phyloP scores from a whole-genome alignment of 176 grass and related monocot genomes.

The Eragrostis nindensis region DNA sequence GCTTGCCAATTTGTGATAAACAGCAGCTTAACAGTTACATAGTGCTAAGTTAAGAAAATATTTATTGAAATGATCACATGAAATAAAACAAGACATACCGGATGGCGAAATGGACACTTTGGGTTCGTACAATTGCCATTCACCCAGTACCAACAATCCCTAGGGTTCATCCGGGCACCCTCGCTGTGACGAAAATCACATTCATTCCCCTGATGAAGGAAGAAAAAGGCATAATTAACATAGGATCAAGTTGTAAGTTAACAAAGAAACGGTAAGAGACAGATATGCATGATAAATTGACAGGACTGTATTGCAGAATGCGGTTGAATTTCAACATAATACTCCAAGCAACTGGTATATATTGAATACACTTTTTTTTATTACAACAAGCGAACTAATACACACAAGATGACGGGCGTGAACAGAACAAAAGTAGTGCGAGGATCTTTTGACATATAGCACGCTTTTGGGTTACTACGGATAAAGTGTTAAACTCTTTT shows the following conservation, averaged over 20 bases:
- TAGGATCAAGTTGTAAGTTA: slow-evolving; percentile 9
- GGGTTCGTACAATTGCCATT: slow-evolving; percentile 88
- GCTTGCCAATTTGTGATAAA: neutral
- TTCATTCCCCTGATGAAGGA: slow-evolving; percentile 68
- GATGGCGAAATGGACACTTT: slow-evolving; percentile 92
- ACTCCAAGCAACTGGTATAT: neutral
- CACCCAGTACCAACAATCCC: slow-evolving; percentile 95
- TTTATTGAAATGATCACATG: neutral
- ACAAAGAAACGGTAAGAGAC: neutral
- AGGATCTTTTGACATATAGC: neutral
- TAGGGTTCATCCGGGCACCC: slow-evolving; percentile 85
- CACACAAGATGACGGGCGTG: neutral
- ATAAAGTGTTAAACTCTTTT: neutral
- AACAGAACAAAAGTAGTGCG: neutral
- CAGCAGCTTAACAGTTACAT: neutral
- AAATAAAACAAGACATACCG: slow-evolving; percentile 49
- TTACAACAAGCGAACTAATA: neutral
- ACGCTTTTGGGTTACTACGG: neutral
- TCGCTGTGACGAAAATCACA: slow-evolving; percentile 97
- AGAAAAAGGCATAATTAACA: slow-evolving; percentile 16
- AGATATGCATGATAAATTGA: neutral
- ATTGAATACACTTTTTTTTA: neutral
- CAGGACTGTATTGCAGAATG: neutral
- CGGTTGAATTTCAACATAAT: neutral
- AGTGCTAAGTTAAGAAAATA: neutral